These are phyloP conservation scores for Diversispora eburnea DNA, from an alignment of 192 early-diverging fungal species.

Conservation along the genomic window DNA sequence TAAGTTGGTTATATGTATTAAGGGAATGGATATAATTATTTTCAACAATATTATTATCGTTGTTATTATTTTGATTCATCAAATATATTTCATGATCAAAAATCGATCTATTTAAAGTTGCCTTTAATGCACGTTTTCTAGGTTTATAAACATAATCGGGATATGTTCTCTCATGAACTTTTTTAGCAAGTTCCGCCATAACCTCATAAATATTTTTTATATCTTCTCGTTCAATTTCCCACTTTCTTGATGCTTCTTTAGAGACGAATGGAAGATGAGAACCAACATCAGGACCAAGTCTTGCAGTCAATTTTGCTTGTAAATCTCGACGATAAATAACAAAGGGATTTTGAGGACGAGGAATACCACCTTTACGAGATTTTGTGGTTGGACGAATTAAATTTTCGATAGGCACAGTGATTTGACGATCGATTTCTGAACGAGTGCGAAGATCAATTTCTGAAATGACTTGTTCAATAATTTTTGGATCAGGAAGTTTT, in stretches of 20 bases:
- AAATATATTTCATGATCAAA: not conserved
- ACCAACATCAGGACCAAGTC: not conserved
- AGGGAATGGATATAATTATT: too few relatives aligned
- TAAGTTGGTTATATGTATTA: too few relatives aligned
- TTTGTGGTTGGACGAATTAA: conserved; percentile 9
- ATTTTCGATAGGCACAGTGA: not conserved
- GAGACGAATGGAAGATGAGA: conserved; percentile 11
- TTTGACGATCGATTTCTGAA: not conserved
- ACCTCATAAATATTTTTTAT: conserved; percentile 5
- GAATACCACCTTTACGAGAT: conserved; percentile 4
- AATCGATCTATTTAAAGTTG: not conserved
- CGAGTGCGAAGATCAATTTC: not conserved
- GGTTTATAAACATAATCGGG: conserved; percentile 28
- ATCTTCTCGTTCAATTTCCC: not conserved
- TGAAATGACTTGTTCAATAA: conserved; percentile 4
- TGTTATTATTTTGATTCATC: not conserved
- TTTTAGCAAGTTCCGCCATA: conserved; percentile 9
- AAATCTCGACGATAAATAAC: conserved; percentile 7
- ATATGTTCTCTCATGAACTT: conserved; percentile 18
- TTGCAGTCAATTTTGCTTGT: not conserved
- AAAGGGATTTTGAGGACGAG: conserved; percentile 24
- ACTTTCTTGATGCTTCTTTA: not conserved
- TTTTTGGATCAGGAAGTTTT: not conserved
- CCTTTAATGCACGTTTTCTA: not conserved
- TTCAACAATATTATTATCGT: too few relatives aligned